These are phyloP conservation scores for Amanita jacksonii DNA, from an alignment of 768 basidiomycete genomes.

Conservation along the genomic window DNA sequence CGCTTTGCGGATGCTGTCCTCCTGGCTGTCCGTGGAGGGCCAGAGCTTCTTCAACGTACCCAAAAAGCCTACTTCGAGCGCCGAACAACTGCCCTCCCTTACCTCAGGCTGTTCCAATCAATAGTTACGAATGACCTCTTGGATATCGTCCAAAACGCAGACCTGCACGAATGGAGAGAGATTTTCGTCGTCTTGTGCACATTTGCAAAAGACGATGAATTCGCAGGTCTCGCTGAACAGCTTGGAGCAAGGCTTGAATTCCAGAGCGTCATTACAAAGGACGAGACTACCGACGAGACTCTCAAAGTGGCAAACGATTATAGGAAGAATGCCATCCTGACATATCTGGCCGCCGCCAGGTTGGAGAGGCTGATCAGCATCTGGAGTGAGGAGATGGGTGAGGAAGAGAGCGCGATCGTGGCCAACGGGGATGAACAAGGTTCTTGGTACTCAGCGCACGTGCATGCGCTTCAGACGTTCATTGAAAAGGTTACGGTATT, in stretches of 20 bases:
- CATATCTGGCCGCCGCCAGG: constrained; percentile 85
- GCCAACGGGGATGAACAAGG: constrained; percentile 30
- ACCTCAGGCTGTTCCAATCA: constrained; percentile 89
- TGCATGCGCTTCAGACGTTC: constrained; percentile 83
- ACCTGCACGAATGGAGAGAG: constrained; percentile 90
- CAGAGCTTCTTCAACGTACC: constrained; percentile 76
- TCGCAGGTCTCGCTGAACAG: constrained; percentile 80
- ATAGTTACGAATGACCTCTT: constrained; percentile 87
- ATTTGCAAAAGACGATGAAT: constrained; percentile 80
- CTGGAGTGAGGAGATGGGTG: constrained; percentile 83
- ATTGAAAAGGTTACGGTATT: constrained; percentile 97
- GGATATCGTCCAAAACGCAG: constrained; percentile 95
- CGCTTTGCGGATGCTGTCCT: constrained; percentile 93
- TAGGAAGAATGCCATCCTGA: constrained; percentile 84
- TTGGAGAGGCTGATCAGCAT: constrained; percentile 84
- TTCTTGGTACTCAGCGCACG: constrained; percentile 71
- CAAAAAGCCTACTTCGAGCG: constrained; percentile 92
- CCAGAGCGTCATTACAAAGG: constrained; percentile 53
- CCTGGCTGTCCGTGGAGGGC: constrained; percentile 84
- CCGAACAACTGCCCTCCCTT: constrained; percentile 65
- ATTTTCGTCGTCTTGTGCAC: constrained; percentile 96
- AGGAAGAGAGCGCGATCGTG: constrained; percentile 49
- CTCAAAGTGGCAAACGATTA: constrained; percentile 36
- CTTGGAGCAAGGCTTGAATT: constrained; percentile 87
- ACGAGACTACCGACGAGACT: constrained; percentile 36